Percentiles rank a stretch among this genome's conserved stretches.
These are phyloP conservation scores for Phytopythium mirpurense DNA, from an alignment of 352 stramenopile genomes.

Conservation along the genomic window DNA sequence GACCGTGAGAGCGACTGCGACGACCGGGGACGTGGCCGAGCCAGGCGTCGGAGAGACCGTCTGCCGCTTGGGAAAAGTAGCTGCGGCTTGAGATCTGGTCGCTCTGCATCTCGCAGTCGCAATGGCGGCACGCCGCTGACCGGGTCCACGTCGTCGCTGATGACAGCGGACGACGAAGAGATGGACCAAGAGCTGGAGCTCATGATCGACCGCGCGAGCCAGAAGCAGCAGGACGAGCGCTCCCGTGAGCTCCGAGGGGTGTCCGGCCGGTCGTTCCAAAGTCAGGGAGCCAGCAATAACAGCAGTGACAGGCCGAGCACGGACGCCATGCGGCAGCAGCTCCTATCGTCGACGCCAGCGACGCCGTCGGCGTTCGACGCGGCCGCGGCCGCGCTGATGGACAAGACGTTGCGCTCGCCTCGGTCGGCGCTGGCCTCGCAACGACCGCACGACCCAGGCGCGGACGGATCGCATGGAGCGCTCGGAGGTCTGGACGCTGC, in stretches of 20 bases:
- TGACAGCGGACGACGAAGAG: slow-evolving; percentile 38
- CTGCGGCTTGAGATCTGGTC: too few species aligned
- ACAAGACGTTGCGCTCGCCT: slow-evolving; percentile 43
- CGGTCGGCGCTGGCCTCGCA: slow-evolving; percentile 17
- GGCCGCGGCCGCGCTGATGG: slow-evolving; percentile 43
- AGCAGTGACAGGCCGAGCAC: neutral
- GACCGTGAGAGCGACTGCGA: slow-evolving; percentile 1
- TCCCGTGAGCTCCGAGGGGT: slow-evolving; percentile 9
- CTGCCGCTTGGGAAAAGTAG: neutral
- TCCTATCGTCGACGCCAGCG: slow-evolving; percentile 14
- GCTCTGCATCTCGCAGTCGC: neutral
- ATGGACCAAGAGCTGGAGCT: slow-evolving; percentile 70
- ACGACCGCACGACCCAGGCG: neutral
- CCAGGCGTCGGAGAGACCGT: neutral
- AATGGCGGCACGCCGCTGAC: slow-evolving; percentile 9
- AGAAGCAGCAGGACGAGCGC: slow-evolving; percentile 24
- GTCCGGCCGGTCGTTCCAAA: too few species aligned
- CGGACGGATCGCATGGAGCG: neutral
- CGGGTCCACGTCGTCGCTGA: slow-evolving; percentile 30
- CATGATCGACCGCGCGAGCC: slow-evolving; percentile 52
- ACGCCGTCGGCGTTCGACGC: slow-evolving; percentile 25
- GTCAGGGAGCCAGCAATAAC: too few species aligned
- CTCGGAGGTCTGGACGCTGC: neutral
- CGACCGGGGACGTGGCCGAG: slow-evolving; percentile 4
- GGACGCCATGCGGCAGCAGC: slow-evolving; percentile 24